Evolutionary conservation across 2,329 filamentous ascomycete species (phyloP).

Genomic region (Proliferodiscus dingleyae): DNA sequence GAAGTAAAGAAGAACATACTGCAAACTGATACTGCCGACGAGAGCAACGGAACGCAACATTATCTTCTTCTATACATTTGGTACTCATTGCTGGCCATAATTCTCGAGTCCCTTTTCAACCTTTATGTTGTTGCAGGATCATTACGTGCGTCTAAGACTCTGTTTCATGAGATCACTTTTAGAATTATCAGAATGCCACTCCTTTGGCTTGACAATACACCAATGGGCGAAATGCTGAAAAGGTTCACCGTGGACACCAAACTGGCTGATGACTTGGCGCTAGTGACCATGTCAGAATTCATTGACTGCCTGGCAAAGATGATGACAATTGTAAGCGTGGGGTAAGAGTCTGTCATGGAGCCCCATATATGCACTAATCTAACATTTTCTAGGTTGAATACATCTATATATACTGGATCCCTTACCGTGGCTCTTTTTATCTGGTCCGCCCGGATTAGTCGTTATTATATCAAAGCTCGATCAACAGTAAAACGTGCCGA

Average conservation of each 20-base stretch:
- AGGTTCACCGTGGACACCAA: slow-evolving; percentile 73
- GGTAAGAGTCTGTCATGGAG: slow-evolving; percentile 50
- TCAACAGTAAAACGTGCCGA: slow-evolving; percentile 73
- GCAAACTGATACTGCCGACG: no score
- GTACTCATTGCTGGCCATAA: no score
- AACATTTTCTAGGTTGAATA: no score
- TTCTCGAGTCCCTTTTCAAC: no score
- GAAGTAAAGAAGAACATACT: no score
- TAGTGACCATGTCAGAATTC: slow-evolving; percentile 59
- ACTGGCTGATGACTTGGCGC: slow-evolving; percentile 56
- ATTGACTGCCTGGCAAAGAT: slow-evolving; percentile 49
- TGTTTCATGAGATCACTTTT: slow-evolving; percentile 63
- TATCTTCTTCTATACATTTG: no score
- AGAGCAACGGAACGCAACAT: no score
- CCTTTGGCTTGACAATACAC: slow-evolving; percentile 72
- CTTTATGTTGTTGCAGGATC: no score
- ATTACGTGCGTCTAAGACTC: slow-evolving; percentile 58
- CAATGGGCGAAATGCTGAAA: slow-evolving; percentile 69
- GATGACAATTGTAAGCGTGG: slow-evolving; percentile 49
- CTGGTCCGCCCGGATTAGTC: slow-evolving; percentile 38
- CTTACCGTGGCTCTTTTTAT: slow-evolving; percentile 49
- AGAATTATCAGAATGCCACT: slow-evolving; percentile 64
- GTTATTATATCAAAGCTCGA: slow-evolving; percentile 62
- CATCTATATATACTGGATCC: slow-evolving; percentile 57
- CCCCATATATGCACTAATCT: no score